Evolutionary conservation across 2,329 filamentous ascomycete species (phyloP), one percentile per base, ranked within the genome.

Genomic region (Neonectria neomacrospora): DNA sequence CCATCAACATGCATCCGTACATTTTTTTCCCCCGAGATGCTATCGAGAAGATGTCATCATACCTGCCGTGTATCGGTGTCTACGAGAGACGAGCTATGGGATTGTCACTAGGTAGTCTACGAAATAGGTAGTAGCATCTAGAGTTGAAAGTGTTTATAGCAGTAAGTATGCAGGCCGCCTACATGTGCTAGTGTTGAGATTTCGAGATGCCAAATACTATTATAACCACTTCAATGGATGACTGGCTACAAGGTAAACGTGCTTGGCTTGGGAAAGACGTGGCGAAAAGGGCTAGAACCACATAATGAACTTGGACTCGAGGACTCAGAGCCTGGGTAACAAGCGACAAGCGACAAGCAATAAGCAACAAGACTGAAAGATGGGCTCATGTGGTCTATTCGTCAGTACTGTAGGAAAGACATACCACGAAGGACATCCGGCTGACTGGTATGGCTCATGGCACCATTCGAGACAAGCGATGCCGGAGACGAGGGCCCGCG

Each of bases 1-100:
- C 64, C 62, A 64, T 69, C 64, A 58, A 73, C 57, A 67, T 63
- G 61, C 69, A 63, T 69, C 65, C 66, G 60, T 64, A 66, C 65
- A 67, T 69, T 65, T 58, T 63, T 63, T 61, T n/a, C n/a, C n/a
- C 23, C 34, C 42, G 47, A 53, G 48, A 54, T 41, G 50, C 22
- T 32, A 50, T 58, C 23, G 55, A 55, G 64, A 63, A 62, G 66
- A 54, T 45, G 58, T 59, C 67, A 44, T 63, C 65, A 63, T 48
- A 22, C 32, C 34, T 59, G 51, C 56, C 58, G 62, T 61, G 53
- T 60, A 32, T 68, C 52, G 52, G 61, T 62, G 58, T 69, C 63
- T 58, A 68, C 60, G 65, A 59, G 55, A 66, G 23, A 45, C 30
- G 37, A 26, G 16, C 32, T 58, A 20, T 60, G 44, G 44, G 16